Percentiles rank a stretch among this genome's conserved stretches.
Evolutionary conservation across 257 asterid species (phyloP).

Genomic region (Przewalskia tangutica): DNA sequence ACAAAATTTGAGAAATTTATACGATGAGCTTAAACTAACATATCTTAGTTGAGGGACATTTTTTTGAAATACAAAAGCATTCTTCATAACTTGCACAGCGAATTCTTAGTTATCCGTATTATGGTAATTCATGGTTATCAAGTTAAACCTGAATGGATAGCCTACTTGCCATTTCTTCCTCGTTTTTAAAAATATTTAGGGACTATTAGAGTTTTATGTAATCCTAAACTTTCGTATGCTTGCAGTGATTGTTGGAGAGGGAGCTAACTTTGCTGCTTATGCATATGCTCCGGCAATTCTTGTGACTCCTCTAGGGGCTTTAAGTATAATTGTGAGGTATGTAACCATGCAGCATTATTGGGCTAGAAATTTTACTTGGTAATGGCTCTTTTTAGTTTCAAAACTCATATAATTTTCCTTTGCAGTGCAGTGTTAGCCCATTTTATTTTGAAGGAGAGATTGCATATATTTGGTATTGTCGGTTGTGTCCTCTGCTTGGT

Average conservation of each 20-base stretch:
- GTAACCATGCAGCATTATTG: not conserved
- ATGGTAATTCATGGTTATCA: not conserved
- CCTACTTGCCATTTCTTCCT: not conserved
- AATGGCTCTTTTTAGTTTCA: not conserved
- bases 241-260: constrained; percentile 59
- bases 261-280: constrained; percentile 56
- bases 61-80: too few relatives aligned
- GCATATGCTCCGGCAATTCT: constrained; percentile 73
- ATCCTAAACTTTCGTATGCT: not conserved
- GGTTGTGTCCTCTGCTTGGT: constrained; percentile 65
- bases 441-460: constrained; percentile 28
- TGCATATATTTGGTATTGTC: constrained; percentile 53
- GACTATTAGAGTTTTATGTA: not conserved
- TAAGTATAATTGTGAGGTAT: constrained; percentile 6
- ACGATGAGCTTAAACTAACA: not conserved
- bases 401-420: not conserved
- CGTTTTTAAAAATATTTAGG: not conserved
- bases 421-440: constrained; percentile 54
- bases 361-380: not conserved
- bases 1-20: not conserved
- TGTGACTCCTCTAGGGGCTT: constrained; percentile 66
- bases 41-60: too few relatives aligned
- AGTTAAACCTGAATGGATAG: not conserved
- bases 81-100: too few relatives aligned
- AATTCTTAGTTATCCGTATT: not conserved